Percentiles rank a stretch among this genome's conserved stretches.
phyloP scores from a whole-genome alignment of 2,329 filamentous ascomycete species.

The Fusarium poae region DNA sequence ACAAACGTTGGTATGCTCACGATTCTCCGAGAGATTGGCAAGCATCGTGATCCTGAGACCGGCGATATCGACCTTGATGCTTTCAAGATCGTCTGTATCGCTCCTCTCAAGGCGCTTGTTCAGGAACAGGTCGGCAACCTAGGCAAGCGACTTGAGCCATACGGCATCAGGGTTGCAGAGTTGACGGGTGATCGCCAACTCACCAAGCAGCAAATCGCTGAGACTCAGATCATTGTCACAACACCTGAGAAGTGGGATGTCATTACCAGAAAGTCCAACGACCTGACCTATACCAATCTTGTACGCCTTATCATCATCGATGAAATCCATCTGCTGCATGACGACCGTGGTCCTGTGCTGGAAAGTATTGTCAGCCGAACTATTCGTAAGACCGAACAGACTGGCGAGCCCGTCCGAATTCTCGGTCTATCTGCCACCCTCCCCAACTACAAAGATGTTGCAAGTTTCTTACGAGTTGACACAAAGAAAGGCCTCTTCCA shows the following conservation, averaged over 20 bases:
- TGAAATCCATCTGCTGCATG: slow-evolving; percentile 96
- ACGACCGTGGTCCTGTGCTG: slow-evolving; percentile 94
- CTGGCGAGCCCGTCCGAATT: slow-evolving; percentile 90
- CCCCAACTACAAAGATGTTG: slow-evolving; percentile 96
- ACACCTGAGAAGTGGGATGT: slow-evolving; percentile 99
- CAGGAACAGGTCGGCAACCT: slow-evolving; percentile 99
- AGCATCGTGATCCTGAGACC: slow-evolving; percentile 87
- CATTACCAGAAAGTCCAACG: slow-evolving; percentile 96
- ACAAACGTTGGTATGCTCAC: slow-evolving; percentile 98
- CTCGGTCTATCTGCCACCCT: slow-evolving; percentile 94
- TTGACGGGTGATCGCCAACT: slow-evolving; percentile 97
- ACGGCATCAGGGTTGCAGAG: slow-evolving; percentile 93
- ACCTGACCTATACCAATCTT: slow-evolving; percentile 96
- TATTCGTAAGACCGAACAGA: slow-evolving; percentile 92
- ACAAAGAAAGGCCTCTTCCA: slow-evolving; percentile 89
- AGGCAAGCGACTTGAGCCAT: slow-evolving; percentile 88
- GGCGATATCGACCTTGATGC: slow-evolving; percentile 96
- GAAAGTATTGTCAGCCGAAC: slow-evolving; percentile 97
- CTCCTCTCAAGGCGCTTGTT: slow-evolving; percentile 93
- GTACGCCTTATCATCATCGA: slow-evolving; percentile 97
- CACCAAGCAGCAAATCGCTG: slow-evolving; percentile 97
- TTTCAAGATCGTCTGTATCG: slow-evolving; percentile 99
- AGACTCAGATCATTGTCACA: slow-evolving; percentile 98
- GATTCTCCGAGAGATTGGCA: slow-evolving; percentile 95
- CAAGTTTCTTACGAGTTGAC: slow-evolving; percentile 93